Conservation (phyloP, 1,284 basidiomycete genomes). For the Cryptococcus sp. region DNA sequence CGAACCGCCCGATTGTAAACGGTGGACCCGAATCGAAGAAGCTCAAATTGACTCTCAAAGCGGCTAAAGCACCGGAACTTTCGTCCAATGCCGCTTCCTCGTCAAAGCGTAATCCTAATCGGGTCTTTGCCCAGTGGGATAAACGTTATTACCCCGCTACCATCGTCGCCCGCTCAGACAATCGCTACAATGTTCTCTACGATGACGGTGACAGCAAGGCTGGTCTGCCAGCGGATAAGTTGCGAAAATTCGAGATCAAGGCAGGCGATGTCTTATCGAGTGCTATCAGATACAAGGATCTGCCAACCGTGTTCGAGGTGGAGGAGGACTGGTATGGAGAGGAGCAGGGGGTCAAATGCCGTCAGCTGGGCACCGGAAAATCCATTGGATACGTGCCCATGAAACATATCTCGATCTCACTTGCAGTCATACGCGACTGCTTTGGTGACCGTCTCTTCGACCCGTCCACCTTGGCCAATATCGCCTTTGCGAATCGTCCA, state of each 20-base stretch:
- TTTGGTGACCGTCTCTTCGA: background rate
- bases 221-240: background rate
- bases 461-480: background rate
- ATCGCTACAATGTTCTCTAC: background rate
- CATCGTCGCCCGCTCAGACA: background rate
- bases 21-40: constrained; percentile 1
- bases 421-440: background rate
- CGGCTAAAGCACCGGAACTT: background rate
- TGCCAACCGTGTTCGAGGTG: background rate
- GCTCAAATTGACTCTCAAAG: background rate
- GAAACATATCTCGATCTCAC: background rate
- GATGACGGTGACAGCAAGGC: background rate
- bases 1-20: background rate
- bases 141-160: background rate
- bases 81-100: constrained; percentile 1
- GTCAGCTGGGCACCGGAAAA: background rate
- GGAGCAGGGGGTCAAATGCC: background rate
- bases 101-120: background rate
- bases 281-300: background rate
- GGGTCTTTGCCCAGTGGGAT: constrained; percentile 3
- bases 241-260: background rate
- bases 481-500: no score
- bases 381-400: background rate
- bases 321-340: background rate
- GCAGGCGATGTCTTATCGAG: background rate